Evolutionary conservation across 495 filamentous ascomycete genomes (phyloP).

Genomic region (Penicillium riverlandense): DNA sequence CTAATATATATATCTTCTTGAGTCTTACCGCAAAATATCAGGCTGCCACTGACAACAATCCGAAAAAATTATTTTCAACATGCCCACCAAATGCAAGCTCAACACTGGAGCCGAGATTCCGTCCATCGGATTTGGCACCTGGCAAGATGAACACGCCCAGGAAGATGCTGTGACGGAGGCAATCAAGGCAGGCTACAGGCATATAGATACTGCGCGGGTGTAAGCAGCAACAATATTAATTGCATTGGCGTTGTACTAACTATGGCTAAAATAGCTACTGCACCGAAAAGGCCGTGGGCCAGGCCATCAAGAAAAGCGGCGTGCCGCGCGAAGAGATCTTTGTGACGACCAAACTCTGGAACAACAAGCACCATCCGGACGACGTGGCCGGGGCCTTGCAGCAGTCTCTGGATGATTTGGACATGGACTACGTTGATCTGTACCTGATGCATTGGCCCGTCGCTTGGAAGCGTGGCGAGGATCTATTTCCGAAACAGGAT

Average conservation of each 20-base stretch:
- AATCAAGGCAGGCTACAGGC: slow-evolving; percentile 51
- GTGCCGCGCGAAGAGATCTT: slow-evolving; percentile 56
- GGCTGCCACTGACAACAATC: background rate
- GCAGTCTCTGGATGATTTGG: slow-evolving; percentile 53
- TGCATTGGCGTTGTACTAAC: background rate
- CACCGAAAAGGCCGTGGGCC: slow-evolving; percentile 45
- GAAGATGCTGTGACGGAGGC: slow-evolving; percentile 40
- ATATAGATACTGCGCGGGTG: slow-evolving; percentile 53
- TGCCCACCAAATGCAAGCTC: slow-evolving; percentile 32
- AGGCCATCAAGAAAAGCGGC: slow-evolving; percentile 47
- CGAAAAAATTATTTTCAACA: background rate
- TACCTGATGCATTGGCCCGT: slow-evolving; percentile 66
- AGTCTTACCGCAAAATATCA: background rate
- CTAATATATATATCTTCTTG: too few species aligned
- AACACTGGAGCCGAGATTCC: slow-evolving; percentile 47
- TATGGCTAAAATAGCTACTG: slow-evolving; percentile 31
- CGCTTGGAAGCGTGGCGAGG: slow-evolving; percentile 36
- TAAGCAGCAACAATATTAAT: slow-evolving; percentile 16
- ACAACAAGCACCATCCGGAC: slow-evolving; percentile 56
- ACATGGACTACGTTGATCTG: slow-evolving; percentile 60
- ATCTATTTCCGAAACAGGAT: slow-evolving; percentile 36
- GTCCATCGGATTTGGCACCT: slow-evolving; percentile 42
- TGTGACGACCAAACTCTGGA: slow-evolving; percentile 68
- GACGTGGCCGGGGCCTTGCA: slow-evolving; percentile 53
- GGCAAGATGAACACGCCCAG: slow-evolving; percentile 41